Percentiles rank a stretch among this genome's conserved stretches.
Conservation (phyloP, 2,329 filamentous ascomycete species). For the Aspergillus sp. region DNA sequence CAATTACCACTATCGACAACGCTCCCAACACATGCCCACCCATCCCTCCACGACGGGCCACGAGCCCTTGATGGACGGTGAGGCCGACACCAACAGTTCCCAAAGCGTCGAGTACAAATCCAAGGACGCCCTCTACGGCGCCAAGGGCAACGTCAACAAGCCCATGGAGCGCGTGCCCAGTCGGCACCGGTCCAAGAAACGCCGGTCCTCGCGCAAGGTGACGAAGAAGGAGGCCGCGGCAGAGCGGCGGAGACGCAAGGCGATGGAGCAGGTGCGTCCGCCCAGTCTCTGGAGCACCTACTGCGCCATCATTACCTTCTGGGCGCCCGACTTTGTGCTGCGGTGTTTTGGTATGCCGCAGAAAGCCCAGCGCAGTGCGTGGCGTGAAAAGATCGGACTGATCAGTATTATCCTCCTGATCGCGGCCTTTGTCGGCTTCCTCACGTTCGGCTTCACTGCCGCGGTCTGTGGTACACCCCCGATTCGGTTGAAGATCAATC, state of each 20-base stretch:
- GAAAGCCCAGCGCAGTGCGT: constrained; percentile 84
- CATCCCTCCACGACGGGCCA: constrained; percentile 89
- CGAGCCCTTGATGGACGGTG: constrained; percentile 67
- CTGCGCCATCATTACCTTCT: constrained; percentile 90
- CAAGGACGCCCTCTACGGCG: constrained; percentile 34
- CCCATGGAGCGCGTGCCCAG: constrained; percentile 43
- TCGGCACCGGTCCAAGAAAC: constrained; percentile 43
- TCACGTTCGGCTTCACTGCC: constrained; percentile 94
- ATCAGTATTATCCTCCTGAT: constrained; percentile 90
- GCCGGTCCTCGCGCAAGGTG: constrained; percentile 64
- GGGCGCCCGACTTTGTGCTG: constrained; percentile 82
- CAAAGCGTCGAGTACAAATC: constrained; percentile 60
- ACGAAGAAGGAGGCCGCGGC: constrained; percentile 58
- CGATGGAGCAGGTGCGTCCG: constrained; percentile 65
- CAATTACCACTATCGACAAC: constrained; percentile 93
- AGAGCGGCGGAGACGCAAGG: constrained; percentile 58
- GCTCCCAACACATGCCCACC: constrained; percentile 88
- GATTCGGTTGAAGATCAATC: constrained; percentile 73
- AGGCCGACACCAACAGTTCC: constrained; percentile 55
- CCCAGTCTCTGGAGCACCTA: constrained; percentile 94
- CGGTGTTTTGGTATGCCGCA: constrained; percentile 80
- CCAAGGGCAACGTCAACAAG: constrained; percentile 35
- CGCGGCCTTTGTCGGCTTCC: constrained; percentile 84
- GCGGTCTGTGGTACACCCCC: constrained; percentile 76
- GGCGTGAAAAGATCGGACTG: constrained; percentile 96